phyloP scores from a whole-genome alignment of 1,284 basidiomycete species.

The Papiliotrema flavescens region DNA sequence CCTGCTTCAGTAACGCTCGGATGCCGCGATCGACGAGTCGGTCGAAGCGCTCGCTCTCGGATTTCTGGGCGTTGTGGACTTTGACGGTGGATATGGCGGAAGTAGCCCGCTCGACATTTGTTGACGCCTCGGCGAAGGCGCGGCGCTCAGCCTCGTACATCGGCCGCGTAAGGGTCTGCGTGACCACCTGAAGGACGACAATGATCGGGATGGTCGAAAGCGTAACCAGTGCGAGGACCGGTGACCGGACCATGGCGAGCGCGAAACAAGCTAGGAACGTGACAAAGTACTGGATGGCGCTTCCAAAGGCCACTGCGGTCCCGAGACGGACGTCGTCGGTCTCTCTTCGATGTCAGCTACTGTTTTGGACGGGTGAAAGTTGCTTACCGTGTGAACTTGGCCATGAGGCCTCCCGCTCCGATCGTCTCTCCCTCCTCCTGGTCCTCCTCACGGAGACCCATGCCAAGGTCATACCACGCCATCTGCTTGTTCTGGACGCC shows the following conservation, averaged over 20 bases:
- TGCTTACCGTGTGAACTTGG: constrained; percentile 79
- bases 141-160: constrained; percentile 65
- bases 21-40: constrained; percentile 55
- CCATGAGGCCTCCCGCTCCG: constrained; percentile 90
- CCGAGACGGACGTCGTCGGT: constrained; percentile 90
- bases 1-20: constrained; percentile 52
- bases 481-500: constrained; percentile 70
- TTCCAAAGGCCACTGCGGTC: constrained; percentile 70
- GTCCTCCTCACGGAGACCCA: constrained; percentile 61
- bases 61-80: constrained; percentile 78
- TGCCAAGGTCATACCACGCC: constrained; percentile 81
- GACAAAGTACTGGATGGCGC: constrained; percentile 72
- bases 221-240: constrained; percentile 83
- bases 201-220: constrained; percentile 84
- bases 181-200: constrained; percentile 67
- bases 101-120: constrained; percentile 73
- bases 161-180: constrained; percentile 64
- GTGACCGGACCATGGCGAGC: constrained; percentile 77
- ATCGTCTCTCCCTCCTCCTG: constrained; percentile 55
- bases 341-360: constrained; percentile 59
- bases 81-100: constrained; percentile 87
- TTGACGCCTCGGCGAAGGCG: constrained; percentile 66
- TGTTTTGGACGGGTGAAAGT: neutral
- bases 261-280: constrained; percentile 74
- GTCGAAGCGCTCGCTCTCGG: constrained; percentile 59